These are phyloP conservation scores for Syzygium aqueum DNA, from an alignment of 345 rosid species.

Conservation along the genomic window DNA sequence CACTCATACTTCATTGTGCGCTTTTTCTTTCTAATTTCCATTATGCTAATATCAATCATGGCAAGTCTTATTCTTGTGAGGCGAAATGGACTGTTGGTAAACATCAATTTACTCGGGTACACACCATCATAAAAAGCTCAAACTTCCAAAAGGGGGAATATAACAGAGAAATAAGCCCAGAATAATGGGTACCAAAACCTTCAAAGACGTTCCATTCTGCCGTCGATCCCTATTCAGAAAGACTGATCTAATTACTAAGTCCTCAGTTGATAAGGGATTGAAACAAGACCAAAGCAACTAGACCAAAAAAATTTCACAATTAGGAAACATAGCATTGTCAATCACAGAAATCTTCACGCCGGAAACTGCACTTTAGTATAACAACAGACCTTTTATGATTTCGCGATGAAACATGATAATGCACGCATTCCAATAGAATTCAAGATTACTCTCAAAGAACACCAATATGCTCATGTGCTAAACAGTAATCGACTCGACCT, in stretches of 20 bases:
- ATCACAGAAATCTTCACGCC: not conserved
- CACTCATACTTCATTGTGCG: not conserved
- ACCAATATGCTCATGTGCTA: not conserved
- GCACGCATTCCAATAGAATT: fast-evolving
- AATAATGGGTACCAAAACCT: fast-evolving
- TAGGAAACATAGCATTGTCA: not conserved
- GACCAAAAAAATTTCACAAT: not conserved
- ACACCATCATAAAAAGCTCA: not conserved
- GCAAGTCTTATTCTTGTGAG: not conserved
- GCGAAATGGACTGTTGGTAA: not conserved
- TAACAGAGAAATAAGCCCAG: not conserved
- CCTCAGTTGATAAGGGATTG: not conserved
- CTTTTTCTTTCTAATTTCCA: not conserved
- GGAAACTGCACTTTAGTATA: not conserved
- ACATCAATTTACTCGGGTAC: not conserved
- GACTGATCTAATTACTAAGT: not conserved
- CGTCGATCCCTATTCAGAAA: not conserved
- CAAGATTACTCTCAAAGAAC: not conserved
- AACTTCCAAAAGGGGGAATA: not conserved
- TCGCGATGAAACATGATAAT: not conserved
- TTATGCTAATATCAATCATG: not conserved
- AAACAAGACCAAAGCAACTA: not conserved
- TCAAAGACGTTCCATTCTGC: not conserved
- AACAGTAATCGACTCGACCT: not conserved
- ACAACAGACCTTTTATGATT: not conserved